Conservation (phyloP, 352 stramenopile genomes). For the Globisporangium solare region DNA sequence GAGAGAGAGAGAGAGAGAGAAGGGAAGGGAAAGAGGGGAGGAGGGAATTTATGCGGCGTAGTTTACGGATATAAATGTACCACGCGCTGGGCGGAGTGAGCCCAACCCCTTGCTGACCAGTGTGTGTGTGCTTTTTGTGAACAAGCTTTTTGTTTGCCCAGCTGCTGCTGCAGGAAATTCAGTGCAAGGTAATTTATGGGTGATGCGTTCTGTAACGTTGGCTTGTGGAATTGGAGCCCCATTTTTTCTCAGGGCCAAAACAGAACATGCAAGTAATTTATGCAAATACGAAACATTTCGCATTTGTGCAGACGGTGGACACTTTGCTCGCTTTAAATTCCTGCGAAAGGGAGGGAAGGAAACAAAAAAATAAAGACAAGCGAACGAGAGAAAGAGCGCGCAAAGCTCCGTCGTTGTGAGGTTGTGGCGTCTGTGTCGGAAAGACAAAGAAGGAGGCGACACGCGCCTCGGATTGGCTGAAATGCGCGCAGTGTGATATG, state of each 20-base stretch:
- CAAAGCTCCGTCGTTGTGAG: slow-evolving; percentile 3
- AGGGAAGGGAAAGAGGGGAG: neutral
- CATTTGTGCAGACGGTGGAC: neutral
- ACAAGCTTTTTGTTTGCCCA: neutral
- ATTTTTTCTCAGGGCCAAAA: neutral
- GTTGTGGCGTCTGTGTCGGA: neutral
- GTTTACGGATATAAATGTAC: neutral
- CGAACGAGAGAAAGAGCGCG: slow-evolving; percentile 4
- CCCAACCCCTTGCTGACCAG: neutral
- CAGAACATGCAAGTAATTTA: neutral
- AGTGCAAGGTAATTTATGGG: slow-evolving; percentile 7
- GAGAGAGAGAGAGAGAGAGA: neutral
- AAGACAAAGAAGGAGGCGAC: neutral
- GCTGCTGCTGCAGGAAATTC: slow-evolving; percentile 3
- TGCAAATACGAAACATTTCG: too few species aligned
- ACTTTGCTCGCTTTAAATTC: neutral
- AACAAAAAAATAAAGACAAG: neutral
- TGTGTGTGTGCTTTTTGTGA: neutral
- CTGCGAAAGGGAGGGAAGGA: neutral
- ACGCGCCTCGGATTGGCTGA: neutral
- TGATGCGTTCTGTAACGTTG: neutral
- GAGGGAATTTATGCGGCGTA: neutral
- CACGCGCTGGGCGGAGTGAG: neutral
- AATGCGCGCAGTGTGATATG: neutral
- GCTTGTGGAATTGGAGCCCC: neutral